Conservation (phyloP, 108 stramenopile genomes). For the Cylindrotheca fusiformis region DNA sequence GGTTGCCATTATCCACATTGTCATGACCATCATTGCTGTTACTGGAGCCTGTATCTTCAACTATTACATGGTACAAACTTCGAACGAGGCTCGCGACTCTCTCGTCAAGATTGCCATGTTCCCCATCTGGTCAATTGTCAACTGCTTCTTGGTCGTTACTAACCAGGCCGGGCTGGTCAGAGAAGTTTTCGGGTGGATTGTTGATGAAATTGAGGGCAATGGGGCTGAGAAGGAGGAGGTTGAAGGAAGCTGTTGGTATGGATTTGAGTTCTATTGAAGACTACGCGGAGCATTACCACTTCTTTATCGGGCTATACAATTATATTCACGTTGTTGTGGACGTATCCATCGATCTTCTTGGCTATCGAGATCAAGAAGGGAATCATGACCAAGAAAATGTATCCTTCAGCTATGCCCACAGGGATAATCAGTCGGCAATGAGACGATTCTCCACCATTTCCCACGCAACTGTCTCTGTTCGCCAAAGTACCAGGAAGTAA, state of each 20-base stretch:
- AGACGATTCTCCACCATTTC: too few relatives aligned
- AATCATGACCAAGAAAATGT: constrained; percentile 19
- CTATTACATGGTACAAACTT: not conserved
- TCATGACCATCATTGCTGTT: not conserved
- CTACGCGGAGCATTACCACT: not conserved
- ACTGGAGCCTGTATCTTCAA: not conserved
- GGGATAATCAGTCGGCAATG: too few relatives aligned
- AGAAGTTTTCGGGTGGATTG: not conserved
- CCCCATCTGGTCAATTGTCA: not conserved
- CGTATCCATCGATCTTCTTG: constrained; percentile 8
- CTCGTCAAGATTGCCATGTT: not conserved
- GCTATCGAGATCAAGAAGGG: constrained; percentile 13
- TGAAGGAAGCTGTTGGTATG: not conserved
- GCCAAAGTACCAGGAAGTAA: too few relatives aligned
- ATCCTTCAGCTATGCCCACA: too few relatives aligned
- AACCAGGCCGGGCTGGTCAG: not conserved
- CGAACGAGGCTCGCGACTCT: not conserved
- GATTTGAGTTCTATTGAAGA: too few relatives aligned
- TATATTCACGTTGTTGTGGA: not conserved
- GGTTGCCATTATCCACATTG: not conserved
- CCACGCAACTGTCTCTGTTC: too few relatives aligned
- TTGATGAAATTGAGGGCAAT: not conserved
- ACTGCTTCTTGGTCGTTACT: not conserved
- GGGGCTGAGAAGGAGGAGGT: not conserved
- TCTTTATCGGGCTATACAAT: not conserved